Base-by-base conservation (phyloP, 2,329 filamentous ascomycete species). In the Fusarium veterinarium region DNA sequence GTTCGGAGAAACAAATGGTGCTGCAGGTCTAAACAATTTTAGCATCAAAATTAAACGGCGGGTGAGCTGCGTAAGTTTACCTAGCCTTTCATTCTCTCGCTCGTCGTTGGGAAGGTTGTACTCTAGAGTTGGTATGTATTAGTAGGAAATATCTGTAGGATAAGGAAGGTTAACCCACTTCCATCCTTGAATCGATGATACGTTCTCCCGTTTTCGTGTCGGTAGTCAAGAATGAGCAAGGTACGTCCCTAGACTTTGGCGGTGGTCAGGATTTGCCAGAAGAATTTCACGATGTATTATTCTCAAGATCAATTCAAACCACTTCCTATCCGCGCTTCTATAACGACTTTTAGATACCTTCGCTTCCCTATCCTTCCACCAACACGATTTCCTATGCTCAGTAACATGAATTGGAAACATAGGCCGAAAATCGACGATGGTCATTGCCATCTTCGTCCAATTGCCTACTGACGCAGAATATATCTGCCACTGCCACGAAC, bases 31-130 rank as follows among this genome's bases (percentile, higher is more conserved):
- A 25, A 25, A 25, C 25, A 25, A 25, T 25, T 25, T 25, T 25
- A 25, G 25, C 25, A 25, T 25, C 25, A 25, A 25, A 25, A 25
- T 25, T 25, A 25, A 25, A 25, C 25, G 25, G 20, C 0, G 2
- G 20, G 40, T 41, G 40, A 41, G 40, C 0, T 41, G 40, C 40
- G 12, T 41, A 23, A 46, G 25, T 30, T 1, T 44, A 58, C 33
- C 55, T 40, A 58, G 42, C 44, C 55, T 37, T 12, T 58, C 42
- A 23, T 46, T 58, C 31, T 58, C 55, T 28, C 23, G n/a, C 13
- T 30, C 31, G n/a, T 58, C 55, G 17, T 58, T 58, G 33, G 55
- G 55, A 4, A 58, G 55, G 25, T 58, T 58, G 33, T 58, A 58
- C 35, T 58, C 42, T 58, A 17, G 14, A n/a, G 17, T 46, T 46